Evolutionary conservation across 257 asterid species (phyloP), one percentile per base, ranked within the genome.

Genomic region (Solanum medicagineum): DNA sequence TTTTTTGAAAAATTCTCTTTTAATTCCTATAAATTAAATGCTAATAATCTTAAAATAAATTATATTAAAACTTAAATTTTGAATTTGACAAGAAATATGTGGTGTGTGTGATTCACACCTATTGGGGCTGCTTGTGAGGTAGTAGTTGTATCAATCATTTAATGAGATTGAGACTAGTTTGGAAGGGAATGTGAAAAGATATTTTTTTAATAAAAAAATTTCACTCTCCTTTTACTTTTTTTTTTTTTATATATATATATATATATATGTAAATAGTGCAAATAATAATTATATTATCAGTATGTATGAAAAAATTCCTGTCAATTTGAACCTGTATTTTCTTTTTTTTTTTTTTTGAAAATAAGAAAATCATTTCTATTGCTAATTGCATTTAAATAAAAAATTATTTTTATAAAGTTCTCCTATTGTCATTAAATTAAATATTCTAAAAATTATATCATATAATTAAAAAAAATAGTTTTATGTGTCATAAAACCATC

Each of bases 91-190:
- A 0, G 8, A 26, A 65, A 26, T 16, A 7, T 16, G 81, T 47
- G 81, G 36, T 20, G 16, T 2, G 5, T 71, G 81, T 45, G 19
- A 44, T 45, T n/a, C 81, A 74, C 44, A 47, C 3, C 12, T 6
- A 42, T 19, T 5, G 1, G 80, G 12, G 42, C 12, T 22, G 8
- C 36, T 47, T 24, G 22, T 19, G 55, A 7, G 74, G 65, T 47
- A 63, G 13, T 71, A 63, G 13, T 71, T 69, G 79, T 44, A 20
- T 84, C 85, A 83, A 87, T 85, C 87, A 89, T 88, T 89, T 87
- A 89, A 36, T 87, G 45, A 75, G 92, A 87, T 24, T 55, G 77
- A 59, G 89, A 90, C 90, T 81, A 62, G 73, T 45, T 86, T 68
- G 86, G 36, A 83, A 24, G 84, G 68, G 47, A 24, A 1, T 74